phyloP scores from a whole-genome alignment of 345 rosid species.

The Diplotaxis tenuifolia region DNA sequence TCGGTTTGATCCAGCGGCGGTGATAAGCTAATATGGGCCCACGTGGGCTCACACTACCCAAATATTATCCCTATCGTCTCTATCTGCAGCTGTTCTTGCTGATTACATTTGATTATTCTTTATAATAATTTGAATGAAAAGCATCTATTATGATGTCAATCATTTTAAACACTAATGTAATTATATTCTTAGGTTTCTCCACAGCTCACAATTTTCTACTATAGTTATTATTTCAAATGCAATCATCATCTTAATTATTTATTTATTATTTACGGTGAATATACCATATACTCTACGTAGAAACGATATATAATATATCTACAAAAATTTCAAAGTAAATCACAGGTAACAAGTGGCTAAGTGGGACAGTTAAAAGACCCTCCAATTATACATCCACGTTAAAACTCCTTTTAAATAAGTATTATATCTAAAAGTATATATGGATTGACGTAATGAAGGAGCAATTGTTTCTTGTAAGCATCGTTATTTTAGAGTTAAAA shows the following conservation, averaged over 20 bases:
- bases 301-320: background rate
- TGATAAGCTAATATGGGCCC: constrained; percentile 49
- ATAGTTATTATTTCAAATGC: background rate
- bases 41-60: constrained; percentile 25
- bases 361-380: constrained; percentile 31
- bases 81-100: constrained; percentile 56
- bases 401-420: background rate
- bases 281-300: background rate
- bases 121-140: constrained; percentile 18
- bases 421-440: background rate
- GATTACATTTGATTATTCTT: constrained; percentile 19
- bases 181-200: constrained; percentile 32
- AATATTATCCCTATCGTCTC: constrained; percentile 56
- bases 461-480: background rate
- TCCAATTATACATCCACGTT: constrained; percentile 7
- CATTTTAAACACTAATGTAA: constrained; percentile 32
- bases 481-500: background rate
- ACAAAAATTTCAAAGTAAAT: background rate
- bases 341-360: constrained; percentile 15
- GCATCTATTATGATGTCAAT: constrained; percentile 40
- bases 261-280: background rate
- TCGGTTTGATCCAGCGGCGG: constrained; percentile 43
- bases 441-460: background rate
- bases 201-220: constrained; percentile 31
- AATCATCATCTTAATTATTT: constrained; percentile 11